Base-by-base conservation (phyloP, 495 filamentous ascomycete species). In the Lasiosphaeria miniovina region DNA sequence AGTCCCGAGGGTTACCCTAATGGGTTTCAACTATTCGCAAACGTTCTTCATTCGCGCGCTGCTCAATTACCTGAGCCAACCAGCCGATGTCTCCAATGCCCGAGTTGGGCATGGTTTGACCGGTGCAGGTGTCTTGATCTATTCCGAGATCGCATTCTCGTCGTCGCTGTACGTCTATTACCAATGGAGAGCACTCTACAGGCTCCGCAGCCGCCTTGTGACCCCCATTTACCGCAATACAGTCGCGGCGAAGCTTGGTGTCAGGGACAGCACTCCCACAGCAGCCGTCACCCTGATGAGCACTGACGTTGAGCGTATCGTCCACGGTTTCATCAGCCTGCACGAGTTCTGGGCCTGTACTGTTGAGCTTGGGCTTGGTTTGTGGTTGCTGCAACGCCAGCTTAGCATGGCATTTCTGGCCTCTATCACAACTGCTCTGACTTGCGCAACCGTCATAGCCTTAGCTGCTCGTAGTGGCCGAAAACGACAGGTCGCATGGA, bases 201-300 rank as follows among this genome's bases (percentile, higher is more conserved):
- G 84, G 82, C 69, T 77, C 3, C 75, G 85, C 11, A 85, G 82
- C 0, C 76, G 77, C 5, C 68, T 89, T 3, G 72, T 85, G 14
- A 76, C 77, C 0, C 77, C 83, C 66, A 74, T 87, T 31, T 87
- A 81, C 59, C 72, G 72, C 35, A 77, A 14, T 10, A 12, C 33
- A 12, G 10, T 54, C 4, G 43, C 43, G 6, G 15, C 43, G 7
- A 1, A n/a, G 8, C 12, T n/a, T 14, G 12, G 43, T 5, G 15
- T 6, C 4, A n/a, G 43, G 12, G 15, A 11, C 4, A n/a, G 43
- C 43, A 78, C 83, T 49, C 70, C 76, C 14, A 72, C 81, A 24
- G 74, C 59, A 10, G 80, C 85, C 0, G 52, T 87, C 11, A 86
- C 84, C 62, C 76, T 84, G 5, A 87, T 88, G 84, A 82, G 78